These are phyloP conservation scores for Craspedostauros australis DNA, from an alignment of 108 stramenopile genomes.

Conservation along the genomic window DNA sequence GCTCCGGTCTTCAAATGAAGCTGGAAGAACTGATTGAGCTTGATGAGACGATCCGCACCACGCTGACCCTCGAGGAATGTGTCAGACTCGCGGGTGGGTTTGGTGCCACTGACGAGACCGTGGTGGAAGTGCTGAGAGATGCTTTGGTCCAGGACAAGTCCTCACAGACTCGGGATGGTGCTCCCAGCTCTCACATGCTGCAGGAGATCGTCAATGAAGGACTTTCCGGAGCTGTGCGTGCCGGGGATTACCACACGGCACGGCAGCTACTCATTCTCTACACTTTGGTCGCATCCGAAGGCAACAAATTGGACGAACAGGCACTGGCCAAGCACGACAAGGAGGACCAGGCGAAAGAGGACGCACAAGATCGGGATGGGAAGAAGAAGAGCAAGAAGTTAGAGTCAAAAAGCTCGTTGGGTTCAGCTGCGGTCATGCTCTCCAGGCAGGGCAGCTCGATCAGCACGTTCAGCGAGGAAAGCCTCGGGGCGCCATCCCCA, in stretches of 20 bases:
- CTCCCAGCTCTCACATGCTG: slow-evolving; percentile 52
- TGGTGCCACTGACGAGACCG: slow-evolving; percentile 81
- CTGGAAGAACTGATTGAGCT: slow-evolving; percentile 80
- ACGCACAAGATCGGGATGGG: background rate
- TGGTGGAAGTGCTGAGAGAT: slow-evolving; percentile 71
- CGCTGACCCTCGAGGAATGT: slow-evolving; percentile 64
- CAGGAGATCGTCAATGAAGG: slow-evolving; percentile 89
- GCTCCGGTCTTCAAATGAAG: slow-evolving; percentile 62
- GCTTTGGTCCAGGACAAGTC: slow-evolving; percentile 61
- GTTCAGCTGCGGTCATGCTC: slow-evolving; percentile 15
- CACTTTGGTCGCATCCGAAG: slow-evolving; percentile 70
- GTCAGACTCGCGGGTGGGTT: slow-evolving; percentile 68
- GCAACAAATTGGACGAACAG: slow-evolving; percentile 12
- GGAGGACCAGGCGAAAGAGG: background rate
- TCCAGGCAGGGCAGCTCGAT: background rate
- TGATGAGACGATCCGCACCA: slow-evolving; percentile 54
- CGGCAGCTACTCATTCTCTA: slow-evolving; percentile 82
- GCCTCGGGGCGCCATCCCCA: slow-evolving; percentile 13
- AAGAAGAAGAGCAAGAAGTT: background rate
- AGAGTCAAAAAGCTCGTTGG: slow-evolving; percentile 9
- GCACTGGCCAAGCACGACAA: slow-evolving; percentile 10
- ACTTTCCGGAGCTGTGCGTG: slow-evolving; percentile 49
- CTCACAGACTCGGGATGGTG: too few species aligned
- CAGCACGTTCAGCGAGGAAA: slow-evolving; percentile 13
- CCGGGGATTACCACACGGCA: slow-evolving; percentile 79